Conservation (phyloP, 2,329 filamentous ascomycete species). For the Nemania sp. region DNA sequence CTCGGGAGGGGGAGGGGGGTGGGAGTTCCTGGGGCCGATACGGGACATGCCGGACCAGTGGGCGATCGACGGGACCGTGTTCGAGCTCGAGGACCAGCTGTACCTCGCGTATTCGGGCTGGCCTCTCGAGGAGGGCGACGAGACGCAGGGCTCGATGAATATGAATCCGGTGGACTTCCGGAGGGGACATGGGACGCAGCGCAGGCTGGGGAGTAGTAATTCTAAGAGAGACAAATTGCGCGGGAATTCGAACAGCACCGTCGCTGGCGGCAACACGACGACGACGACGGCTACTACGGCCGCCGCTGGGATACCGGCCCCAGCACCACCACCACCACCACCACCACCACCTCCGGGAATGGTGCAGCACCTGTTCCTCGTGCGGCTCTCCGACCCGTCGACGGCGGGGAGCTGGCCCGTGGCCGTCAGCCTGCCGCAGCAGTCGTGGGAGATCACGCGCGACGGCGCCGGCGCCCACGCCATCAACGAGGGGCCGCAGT, state of each 20-base stretch:
- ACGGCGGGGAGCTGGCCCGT: constrained; percentile 30
- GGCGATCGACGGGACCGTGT: constrained; percentile 43
- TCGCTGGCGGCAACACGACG: not conserved
- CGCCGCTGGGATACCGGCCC: not conserved
- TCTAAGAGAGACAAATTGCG: not conserved
- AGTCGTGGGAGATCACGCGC: constrained; percentile 40
- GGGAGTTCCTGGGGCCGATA: constrained; percentile 41
- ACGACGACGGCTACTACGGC: not conserved
- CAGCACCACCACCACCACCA: not conserved
- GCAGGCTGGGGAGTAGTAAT: not conserved
- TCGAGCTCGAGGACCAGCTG: constrained; percentile 35
- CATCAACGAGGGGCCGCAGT: constrained; percentile 44
- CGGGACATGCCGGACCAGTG: constrained; percentile 38
- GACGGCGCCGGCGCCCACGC: constrained; percentile 38
- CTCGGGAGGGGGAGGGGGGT: constrained; percentile 36
- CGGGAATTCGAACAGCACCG: not conserved
- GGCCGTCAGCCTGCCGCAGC: constrained; percentile 33
- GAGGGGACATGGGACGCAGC: not conserved
- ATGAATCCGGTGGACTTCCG: not conserved
- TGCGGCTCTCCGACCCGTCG: constrained; percentile 35
- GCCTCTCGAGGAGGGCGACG: constrained; percentile 31
- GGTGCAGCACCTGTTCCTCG: constrained; percentile 39
- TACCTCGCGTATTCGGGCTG: constrained; percentile 43
- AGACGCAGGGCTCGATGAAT: too few relatives aligned
- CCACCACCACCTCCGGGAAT: constrained; percentile 29